Percentiles rank a stretch among this genome's conserved stretches.
These are phyloP conservation scores for Casaregolazyma suthepensis DNA, from an alignment of 1,139 yeast species.

Conservation along the genomic window DNA sequence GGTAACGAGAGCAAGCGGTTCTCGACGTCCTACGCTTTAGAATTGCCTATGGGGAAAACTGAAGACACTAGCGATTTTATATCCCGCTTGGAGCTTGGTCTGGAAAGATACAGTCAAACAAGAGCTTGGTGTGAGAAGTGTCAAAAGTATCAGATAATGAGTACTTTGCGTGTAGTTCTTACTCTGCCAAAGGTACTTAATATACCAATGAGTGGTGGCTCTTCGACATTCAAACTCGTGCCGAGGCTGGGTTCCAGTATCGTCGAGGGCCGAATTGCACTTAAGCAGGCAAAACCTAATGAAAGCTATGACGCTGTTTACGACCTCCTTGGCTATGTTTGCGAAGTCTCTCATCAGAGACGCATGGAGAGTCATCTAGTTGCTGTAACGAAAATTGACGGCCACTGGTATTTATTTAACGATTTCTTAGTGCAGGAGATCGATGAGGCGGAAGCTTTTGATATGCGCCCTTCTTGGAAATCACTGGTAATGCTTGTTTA, in stretches of 20 bases:
- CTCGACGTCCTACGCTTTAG: slow-evolving; percentile 12
- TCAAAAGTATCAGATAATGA: slow-evolving; percentile 43
- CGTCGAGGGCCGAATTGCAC: slow-evolving; percentile 9
- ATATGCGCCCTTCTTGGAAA: slow-evolving; percentile 73
- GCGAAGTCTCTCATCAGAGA: slow-evolving; percentile 31
- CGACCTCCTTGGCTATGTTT: slow-evolving; percentile 33
- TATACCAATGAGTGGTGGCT: slow-evolving; percentile 27
- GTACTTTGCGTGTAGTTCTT: slow-evolving; percentile 33
- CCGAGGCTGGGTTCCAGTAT: slow-evolving; percentile 7
- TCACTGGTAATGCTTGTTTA: slow-evolving; percentile 72
- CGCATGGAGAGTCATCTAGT: slow-evolving; percentile 32
- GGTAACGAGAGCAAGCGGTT: slow-evolving; percentile 15
- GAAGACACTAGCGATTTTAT: slow-evolving; percentile 23
- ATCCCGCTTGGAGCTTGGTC: slow-evolving; percentile 53
- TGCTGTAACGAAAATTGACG: slow-evolving; percentile 39
- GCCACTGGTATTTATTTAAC: slow-evolving; percentile 78
- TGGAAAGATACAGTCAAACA: slow-evolving; percentile 44
- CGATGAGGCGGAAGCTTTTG: slow-evolving; percentile 60
- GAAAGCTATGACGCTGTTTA: slow-evolving; percentile 20
- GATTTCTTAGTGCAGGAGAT: slow-evolving; percentile 85
- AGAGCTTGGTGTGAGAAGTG: slow-evolving; percentile 49
- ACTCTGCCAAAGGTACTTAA: slow-evolving; percentile 63
- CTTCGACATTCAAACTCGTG: slow-evolving; percentile 5
- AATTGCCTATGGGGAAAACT: slow-evolving; percentile 10
- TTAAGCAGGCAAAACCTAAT: not conserved